These are phyloP conservation scores for Tolypocladium nubicola DNA, from an alignment of 2,329 filamentous ascomycete species.

Conservation along the genomic window DNA sequence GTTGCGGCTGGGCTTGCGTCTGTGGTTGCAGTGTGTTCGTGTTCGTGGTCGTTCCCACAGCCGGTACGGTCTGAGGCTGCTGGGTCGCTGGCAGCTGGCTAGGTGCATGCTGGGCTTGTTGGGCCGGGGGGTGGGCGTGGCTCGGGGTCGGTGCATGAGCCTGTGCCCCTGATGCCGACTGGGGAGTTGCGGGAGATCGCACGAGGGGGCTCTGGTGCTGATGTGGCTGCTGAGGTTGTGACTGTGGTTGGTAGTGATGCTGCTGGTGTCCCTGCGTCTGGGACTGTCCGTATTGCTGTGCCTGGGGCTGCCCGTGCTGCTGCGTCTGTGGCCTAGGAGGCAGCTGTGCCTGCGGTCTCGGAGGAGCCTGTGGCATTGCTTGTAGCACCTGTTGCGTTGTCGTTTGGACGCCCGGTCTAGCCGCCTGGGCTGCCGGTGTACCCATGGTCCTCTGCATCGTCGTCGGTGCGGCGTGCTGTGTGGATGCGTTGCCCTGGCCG, in stretches of 20 bases:
- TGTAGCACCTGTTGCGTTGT: constrained; percentile 20
- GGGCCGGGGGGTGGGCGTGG: neutral
- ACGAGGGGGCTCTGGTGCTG: constrained; percentile 3
- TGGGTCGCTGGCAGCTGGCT: neutral
- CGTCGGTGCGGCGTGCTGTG: constrained; percentile 7
- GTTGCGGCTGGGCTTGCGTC: constrained; percentile 10
- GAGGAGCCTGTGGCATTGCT: constrained; percentile 14
- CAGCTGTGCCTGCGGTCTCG: constrained; percentile 16
- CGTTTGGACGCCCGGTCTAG: constrained; percentile 13
- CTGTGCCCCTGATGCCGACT: neutral
- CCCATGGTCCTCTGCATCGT: constrained; percentile 2
- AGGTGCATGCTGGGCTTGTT: neutral
- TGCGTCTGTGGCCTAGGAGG: constrained; percentile 18
- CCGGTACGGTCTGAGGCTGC: neutral
- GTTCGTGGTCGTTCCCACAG: neutral
- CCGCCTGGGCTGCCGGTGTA: constrained; percentile 13
- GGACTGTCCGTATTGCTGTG: neutral
- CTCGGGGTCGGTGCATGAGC: constrained; percentile 4
- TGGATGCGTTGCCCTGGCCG: constrained; percentile 2
- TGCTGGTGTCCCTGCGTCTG: constrained; percentile 8
- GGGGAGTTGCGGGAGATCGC: neutral
- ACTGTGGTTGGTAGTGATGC: constrained; percentile 8
- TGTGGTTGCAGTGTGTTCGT: neutral
- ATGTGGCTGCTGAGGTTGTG: constrained; percentile 12
- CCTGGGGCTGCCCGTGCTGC: constrained; percentile 5